Conservation (phyloP, 2,329 filamentous ascomycete species). For the Pseudogymnoascus sp. region DNA sequence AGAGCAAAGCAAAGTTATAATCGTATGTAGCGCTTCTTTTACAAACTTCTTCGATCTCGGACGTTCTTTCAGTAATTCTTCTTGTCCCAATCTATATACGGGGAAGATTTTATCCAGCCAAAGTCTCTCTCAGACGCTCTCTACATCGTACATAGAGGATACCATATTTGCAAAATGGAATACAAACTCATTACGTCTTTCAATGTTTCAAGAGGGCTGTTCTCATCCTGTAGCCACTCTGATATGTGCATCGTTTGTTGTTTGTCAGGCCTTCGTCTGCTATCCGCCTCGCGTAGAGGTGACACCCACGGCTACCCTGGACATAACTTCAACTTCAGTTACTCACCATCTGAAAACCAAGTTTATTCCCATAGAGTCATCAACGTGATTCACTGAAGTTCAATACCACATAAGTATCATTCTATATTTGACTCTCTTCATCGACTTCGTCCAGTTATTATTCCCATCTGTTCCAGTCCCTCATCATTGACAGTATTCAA, state of each 20-base stretch:
- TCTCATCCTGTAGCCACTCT: not conserved
- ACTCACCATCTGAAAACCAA: not conserved
- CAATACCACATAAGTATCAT: not conserved
- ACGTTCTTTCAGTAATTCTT: not conserved
- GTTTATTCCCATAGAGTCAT: not conserved
- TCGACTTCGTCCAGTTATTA: not conserved
- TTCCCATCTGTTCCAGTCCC: not conserved
- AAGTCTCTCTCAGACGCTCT: not conserved
- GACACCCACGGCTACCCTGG: not conserved
- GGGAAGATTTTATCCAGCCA: not conserved
- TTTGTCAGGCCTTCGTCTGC: not conserved
- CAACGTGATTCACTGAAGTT: not conserved
- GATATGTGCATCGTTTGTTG: not conserved
- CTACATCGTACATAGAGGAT: not conserved
- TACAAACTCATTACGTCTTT: not conserved
- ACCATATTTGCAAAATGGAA: not conserved
- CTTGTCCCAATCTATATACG: not conserved
- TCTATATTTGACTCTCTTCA: not conserved
- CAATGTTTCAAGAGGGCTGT: not conserved
- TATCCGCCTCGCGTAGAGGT: not conserved
- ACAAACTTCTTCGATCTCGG: not conserved
- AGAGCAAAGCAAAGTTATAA: slow-evolving; percentile 51
- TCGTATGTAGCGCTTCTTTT: not conserved
- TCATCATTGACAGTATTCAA: not conserved
- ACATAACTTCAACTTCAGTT: not conserved